These are phyloP conservation scores for Zasmidium angulare DNA, from an alignment of 2,329 filamentous ascomycete species.

Conservation along the genomic window DNA sequence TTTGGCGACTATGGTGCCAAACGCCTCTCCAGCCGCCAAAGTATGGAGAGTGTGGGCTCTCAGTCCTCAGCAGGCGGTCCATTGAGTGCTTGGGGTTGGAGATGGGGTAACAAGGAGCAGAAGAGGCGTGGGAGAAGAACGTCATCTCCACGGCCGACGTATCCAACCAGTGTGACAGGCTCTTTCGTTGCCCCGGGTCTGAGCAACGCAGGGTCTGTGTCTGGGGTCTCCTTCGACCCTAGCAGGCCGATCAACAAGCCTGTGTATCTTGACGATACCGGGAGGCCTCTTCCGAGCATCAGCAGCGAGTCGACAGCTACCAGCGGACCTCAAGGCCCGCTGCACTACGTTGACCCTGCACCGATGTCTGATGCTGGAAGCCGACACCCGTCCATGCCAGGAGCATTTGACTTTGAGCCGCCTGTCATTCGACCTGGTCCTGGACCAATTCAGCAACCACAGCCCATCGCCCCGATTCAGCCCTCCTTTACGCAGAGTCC, in stretches of 20 bases:
- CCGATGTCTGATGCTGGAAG: constrained; percentile 63
- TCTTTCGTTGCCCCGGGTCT: constrained; percentile 41
- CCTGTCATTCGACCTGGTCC: constrained; percentile 55
- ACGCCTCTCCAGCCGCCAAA: constrained; percentile 41
- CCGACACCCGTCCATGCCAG: constrained; percentile 30
- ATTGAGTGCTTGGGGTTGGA: constrained; percentile 58
- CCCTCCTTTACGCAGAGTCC: constrained; percentile 31
- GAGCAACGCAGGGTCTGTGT: constrained; percentile 41
- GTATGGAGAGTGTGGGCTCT: constrained; percentile 54
- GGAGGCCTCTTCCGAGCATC: constrained; percentile 45
- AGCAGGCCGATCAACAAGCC: constrained; percentile 31
- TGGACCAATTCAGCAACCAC: constrained; percentile 79
- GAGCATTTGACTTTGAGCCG: constrained; percentile 32
- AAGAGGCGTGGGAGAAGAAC: constrained; percentile 38
- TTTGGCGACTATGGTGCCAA: constrained; percentile 54
- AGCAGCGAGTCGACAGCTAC: constrained; percentile 27
- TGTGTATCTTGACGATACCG: constrained; percentile 22
- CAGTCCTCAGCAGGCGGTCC: constrained; percentile 48
- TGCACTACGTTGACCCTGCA: constrained; percentile 67
- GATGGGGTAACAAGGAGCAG: constrained; percentile 54
- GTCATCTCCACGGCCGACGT: constrained; percentile 14
- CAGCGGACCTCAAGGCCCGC: constrained; percentile 50
- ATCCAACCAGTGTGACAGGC: constrained; percentile 27
- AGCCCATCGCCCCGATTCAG: constrained; percentile 69
- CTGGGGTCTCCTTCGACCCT: constrained; percentile 41